phyloP scores from a whole-genome alignment of 1,284 basidiomycete species.

The Mycosarcoma maydis region DNA sequence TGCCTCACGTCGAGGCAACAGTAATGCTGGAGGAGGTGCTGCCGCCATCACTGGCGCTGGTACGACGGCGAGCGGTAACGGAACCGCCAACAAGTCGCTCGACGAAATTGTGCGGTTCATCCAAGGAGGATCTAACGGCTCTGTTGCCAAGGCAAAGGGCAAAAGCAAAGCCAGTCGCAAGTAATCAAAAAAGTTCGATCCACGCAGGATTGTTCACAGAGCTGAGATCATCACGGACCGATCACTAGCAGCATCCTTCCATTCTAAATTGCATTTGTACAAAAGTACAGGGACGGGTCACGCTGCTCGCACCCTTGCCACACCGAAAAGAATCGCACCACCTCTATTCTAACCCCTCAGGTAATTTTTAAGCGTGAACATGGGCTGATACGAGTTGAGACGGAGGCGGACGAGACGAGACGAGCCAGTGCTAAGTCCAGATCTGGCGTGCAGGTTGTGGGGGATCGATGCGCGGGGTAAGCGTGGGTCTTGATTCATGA shows the following conservation, averaged over 20 bases:
- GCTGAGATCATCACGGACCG: background rate
- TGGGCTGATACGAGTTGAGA: no score
- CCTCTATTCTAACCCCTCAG: no score
- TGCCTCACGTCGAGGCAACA: constrained; percentile 7
- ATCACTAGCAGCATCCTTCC: background rate
- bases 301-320: background rate
- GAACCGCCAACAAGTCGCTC: constrained; percentile 42
- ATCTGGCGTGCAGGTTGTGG: background rate
- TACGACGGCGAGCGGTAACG: constrained; percentile 1
- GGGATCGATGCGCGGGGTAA: background rate
- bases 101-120: constrained; percentile 63
- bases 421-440: background rate
- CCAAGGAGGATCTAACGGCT: constrained; percentile 46
- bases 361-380: no score
- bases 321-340: constrained; percentile 11
- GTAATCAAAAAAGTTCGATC: constrained; percentile 9
- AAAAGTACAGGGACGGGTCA: no score
- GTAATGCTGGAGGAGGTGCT: constrained; percentile 12
- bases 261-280: background rate
- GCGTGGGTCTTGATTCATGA: background rate
- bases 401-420: background rate
- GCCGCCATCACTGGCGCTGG: constrained; percentile 4
- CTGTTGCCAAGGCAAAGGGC: constrained; percentile 36
- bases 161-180: constrained; percentile 39
- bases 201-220: background rate